Percentiles rank a stretch among this genome's conserved stretches.
Evolutionary conservation across 2,329 filamentous ascomycete species (phyloP).

Genomic region (Pseudovirgaria hyperparasitica): DNA sequence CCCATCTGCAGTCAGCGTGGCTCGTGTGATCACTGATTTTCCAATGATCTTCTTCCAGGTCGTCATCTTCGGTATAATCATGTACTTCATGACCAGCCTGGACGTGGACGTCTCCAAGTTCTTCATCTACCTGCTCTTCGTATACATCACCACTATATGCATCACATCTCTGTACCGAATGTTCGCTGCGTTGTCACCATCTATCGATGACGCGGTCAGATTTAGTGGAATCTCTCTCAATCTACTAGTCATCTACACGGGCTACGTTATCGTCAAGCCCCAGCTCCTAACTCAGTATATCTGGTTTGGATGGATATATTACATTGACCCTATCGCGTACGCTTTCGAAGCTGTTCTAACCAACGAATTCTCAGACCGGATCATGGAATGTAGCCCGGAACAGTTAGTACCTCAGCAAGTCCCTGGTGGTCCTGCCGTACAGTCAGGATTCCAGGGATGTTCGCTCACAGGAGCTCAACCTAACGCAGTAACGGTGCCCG

Average conservation of each 20-base stretch:
- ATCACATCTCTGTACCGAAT: slow-evolving; percentile 54
- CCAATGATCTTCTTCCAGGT: slow-evolving; percentile 47
- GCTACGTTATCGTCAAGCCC: slow-evolving; percentile 56
- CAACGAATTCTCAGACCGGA: slow-evolving; percentile 49
- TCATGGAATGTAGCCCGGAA: slow-evolving; percentile 45
- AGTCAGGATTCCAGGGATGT: slow-evolving; percentile 49
- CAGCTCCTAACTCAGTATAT: slow-evolving; percentile 45
- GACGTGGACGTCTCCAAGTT: slow-evolving; percentile 49
- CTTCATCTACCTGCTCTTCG: slow-evolving; percentile 52
- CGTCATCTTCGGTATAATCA: slow-evolving; percentile 45
- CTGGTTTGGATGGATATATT: slow-evolving; percentile 45
- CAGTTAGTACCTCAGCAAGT: slow-evolving; percentile 49
- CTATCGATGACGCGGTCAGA: slow-evolving; percentile 53
- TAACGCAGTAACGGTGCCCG: slow-evolving; percentile 38
- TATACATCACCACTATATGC: slow-evolving; percentile 49
- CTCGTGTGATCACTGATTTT: slow-evolving; percentile 49
- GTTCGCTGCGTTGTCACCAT: slow-evolving; percentile 50
- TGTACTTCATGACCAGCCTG: slow-evolving; percentile 53
- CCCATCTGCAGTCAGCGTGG: slow-evolving; percentile 52
- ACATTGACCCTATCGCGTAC: slow-evolving; percentile 40
- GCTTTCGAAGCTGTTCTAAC: slow-evolving; percentile 54
- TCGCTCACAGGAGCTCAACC: slow-evolving; percentile 44
- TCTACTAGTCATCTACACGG: slow-evolving; percentile 49
- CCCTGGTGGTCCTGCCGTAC: slow-evolving; percentile 40
- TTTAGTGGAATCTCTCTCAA: slow-evolving; percentile 52